Evolutionary conservation across 208 protist genomes (phyloP), one percentile per base, ranked within the genome.

Genomic region (Acanthamoeba castellanii): DNA sequence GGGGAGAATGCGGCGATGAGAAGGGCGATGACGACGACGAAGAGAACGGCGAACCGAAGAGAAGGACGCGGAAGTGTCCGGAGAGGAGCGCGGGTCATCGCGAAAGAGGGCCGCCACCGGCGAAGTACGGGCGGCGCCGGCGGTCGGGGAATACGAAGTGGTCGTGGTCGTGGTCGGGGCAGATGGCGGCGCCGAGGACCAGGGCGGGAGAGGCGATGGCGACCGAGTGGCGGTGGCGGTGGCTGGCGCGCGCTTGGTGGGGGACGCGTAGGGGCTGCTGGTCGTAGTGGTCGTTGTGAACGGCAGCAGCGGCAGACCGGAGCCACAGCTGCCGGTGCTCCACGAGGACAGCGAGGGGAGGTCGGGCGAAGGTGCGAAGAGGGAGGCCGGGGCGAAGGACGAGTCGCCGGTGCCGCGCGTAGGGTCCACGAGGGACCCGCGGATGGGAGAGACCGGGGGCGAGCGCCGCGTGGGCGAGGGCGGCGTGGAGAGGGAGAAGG

Each of bases 401-500:
- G 59, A 64, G 22, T 4, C 5, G 59, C 9, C 5, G 64, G n/a
- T 25, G 64, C 64, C 11, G 59, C 2, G 59, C 11, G 59, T 22
- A 22, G n/a, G 6, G 76, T 5, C 37, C 76, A 18, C 4, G 42
- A 25, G 2, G 27, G 20, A 7, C 42, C 7, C 27, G 34, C 76
- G 76, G 7, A 84, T 27, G 47, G 76, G 76, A 13, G 76, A 84
- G 42, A 57, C 11, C 4, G 76, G 76, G 55, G 76, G 76, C 9
- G 76, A 84, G 22, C 37, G 76, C 20, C n/a, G n/a, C n/a, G 76
- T 57, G 18, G 76, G 76, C 7, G 76, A 84, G 4, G 76, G 20
- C 47, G 76, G 76, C 7, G 76, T 84, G 76, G 76, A 84, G 5
- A 84, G 76, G 11, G 76, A 84, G 42, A 84, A 84, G 76, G 76